A percentile compares a stretch with the other conserved stretches of the same genome.
These are phyloP conservation scores for Fusarium temperatum DNA, from an alignment of 2,329 filamentous ascomycete species.

Conservation along the genomic window DNA sequence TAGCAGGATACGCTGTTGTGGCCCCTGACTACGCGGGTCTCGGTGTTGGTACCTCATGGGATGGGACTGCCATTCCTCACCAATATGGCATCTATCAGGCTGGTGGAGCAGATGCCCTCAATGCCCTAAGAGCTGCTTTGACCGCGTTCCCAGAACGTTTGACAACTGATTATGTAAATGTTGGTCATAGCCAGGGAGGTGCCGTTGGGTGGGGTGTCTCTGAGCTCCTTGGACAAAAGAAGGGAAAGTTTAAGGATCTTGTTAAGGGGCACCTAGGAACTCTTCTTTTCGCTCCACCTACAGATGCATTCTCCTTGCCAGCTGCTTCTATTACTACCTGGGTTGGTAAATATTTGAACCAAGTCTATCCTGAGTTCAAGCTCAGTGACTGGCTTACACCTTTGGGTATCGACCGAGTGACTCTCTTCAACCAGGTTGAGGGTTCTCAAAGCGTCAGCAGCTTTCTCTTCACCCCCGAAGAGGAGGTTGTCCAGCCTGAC, in stretches of 20 bases:
- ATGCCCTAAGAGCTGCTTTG: not conserved
- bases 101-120: not conserved
- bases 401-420: not conserved
- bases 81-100: not conserved
- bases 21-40: slow-evolving; percentile 26
- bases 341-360: not conserved
- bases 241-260: not conserved
- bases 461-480: not conserved
- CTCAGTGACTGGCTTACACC: not conserved
- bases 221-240: not conserved
- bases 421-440: not conserved
- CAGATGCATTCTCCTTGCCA: not conserved
- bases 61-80: not conserved
- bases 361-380: not conserved
- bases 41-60: not conserved
- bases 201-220: not conserved
- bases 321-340: not conserved
- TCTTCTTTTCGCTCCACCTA: not conserved
- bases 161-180: not conserved
- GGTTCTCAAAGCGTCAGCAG: not conserved
- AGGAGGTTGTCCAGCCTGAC: not conserved
- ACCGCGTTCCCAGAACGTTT: not conserved
- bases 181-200: not conserved
- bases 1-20: slow-evolving; percentile 11
- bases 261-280: not conserved